These are phyloP conservation scores for Trichoderma citrinoviride DNA, from an alignment of 2,329 filamentous ascomycete genomes.

Conservation along the genomic window DNA sequence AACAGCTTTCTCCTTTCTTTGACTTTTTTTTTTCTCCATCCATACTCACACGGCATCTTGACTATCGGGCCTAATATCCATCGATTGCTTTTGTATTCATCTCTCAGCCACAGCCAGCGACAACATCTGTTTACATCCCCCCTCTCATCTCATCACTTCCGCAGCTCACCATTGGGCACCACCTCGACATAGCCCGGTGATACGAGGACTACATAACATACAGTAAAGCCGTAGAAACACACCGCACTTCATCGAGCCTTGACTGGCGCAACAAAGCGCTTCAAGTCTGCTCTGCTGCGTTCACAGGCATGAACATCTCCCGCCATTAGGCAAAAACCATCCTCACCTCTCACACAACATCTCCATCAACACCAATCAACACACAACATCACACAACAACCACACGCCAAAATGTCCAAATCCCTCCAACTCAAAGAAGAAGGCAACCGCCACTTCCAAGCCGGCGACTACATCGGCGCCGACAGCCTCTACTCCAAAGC, in stretches of 20 bases:
- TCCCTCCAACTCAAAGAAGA: slow-evolving; percentile 50
- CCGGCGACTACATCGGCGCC: slow-evolving; percentile 62
- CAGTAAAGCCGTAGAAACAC: too few relatives aligned
- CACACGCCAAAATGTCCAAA: slow-evolving; percentile 34
- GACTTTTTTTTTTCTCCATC: neutral
- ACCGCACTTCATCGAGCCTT: too few relatives aligned
- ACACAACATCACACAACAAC: neutral
- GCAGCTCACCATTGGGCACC: too few relatives aligned
- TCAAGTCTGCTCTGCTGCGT: too few relatives aligned
- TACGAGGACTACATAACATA: too few relatives aligned
- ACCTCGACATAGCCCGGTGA: too few relatives aligned
- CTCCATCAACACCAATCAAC: neutral
- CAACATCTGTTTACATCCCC: too few relatives aligned
- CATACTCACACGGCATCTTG: neutral
- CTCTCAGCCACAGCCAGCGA: too few relatives aligned
- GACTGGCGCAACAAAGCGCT: too few relatives aligned
- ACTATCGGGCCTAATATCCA: neutral
- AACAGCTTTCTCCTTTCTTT: neutral
- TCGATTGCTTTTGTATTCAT: neutral
- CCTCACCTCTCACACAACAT: neutral
- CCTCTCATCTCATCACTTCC: too few relatives aligned
- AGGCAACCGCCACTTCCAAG: slow-evolving; percentile 64
- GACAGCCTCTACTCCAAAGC: slow-evolving; percentile 72
- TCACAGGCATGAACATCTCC: too few relatives aligned
- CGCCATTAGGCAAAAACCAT: too few relatives aligned